Conservation (phyloP, 1,139 yeast species). For the Protomyces macrosporus region DNA sequence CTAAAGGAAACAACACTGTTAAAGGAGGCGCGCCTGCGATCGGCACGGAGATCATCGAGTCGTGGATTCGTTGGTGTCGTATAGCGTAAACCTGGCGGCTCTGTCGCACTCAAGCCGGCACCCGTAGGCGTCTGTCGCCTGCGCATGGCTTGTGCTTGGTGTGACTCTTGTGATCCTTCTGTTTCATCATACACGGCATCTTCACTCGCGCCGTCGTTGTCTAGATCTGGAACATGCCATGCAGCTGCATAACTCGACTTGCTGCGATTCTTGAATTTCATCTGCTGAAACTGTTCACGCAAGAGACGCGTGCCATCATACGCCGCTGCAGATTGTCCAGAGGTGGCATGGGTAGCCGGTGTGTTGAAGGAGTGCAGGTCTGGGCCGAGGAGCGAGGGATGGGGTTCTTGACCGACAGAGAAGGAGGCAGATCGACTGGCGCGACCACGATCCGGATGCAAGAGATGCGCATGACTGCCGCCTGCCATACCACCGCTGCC, state of each 20-base stretch:
- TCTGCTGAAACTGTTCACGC: slow-evolving; percentile 20
- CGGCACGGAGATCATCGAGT: slow-evolving; percentile 2
- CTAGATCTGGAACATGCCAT: slow-evolving; percentile 18
- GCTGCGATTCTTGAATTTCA: slow-evolving; percentile 22
- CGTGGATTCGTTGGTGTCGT: slow-evolving; percentile 22
- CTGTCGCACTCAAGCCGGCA: not conserved
- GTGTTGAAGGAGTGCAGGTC: not conserved
- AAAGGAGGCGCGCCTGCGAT: slow-evolving; percentile 11
- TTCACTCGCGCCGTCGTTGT: slow-evolving; percentile 1
- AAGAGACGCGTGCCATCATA: slow-evolving; percentile 16
- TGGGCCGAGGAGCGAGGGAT: not conserved
- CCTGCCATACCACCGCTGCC: not conserved
- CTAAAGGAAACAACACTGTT: not conserved
- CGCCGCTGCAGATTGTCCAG: not conserved
- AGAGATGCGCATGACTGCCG: not conserved
- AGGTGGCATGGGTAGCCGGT: not conserved
- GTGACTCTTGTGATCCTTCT: not conserved
- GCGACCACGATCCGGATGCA: slow-evolving; percentile 12
- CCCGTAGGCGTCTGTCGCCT: not conserved
- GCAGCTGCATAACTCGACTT: slow-evolving; percentile 23
- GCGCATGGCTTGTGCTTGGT: not conserved
- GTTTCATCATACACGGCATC: slow-evolving; percentile 15
- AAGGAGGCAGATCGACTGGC: slow-evolving; percentile 18
- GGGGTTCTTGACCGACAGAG: slow-evolving; percentile 13
- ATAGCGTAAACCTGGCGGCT: slow-evolving; percentile 20